Evolutionary conservation across 345 rosid species (phyloP), one percentile per base, ranked within the genome.

Genomic region (Euphorbia lathyris): DNA sequence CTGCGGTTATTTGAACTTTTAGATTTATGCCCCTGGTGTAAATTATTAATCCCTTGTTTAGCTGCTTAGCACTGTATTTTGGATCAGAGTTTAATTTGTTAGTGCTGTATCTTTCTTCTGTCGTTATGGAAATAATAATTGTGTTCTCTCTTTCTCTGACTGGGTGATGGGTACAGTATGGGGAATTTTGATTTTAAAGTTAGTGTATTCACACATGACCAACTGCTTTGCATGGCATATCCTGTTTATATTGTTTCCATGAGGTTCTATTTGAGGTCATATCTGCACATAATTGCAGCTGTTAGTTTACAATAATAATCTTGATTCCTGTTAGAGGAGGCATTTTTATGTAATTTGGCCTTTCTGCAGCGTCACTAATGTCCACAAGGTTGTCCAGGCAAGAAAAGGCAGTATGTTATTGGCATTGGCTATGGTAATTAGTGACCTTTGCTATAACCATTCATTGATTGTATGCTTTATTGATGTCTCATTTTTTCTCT

Each of bases 391-490:
- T 60, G 88, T 96, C 72, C 78, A 82, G 73, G 75, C 93, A 68
- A 87, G 92, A 83, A 95, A 90, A 74, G 90, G 98, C 82, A 95
- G 85, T 80, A 90, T 95, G 92, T 47, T 86, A 63, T 78, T 81
- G 74, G 99, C 99, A 53, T 74, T 96, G 73, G 93, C 99, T 69
- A 92, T 95, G 99, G 99, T 95, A 78, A 66, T 65, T 60, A 62
- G 32, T 47, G 65, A 25, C 7, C 17, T 81, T 59, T 63, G 70
- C 47, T 9, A 45, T 22, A n/a, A 50, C 19, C 14, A 27, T 61
- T 71, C 62, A 32, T 53, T 9, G 14, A 30, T 10, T 47, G 17
- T 12, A 45, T 80, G 65, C 30, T 52, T 58, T 20, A 61, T 59
- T 47, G 36, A 52, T 74, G 27, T 69, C 65, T 73, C 43, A n/a